Conservation (phyloP, 306 rosid genomes). For the Prunus persica region DNA sequence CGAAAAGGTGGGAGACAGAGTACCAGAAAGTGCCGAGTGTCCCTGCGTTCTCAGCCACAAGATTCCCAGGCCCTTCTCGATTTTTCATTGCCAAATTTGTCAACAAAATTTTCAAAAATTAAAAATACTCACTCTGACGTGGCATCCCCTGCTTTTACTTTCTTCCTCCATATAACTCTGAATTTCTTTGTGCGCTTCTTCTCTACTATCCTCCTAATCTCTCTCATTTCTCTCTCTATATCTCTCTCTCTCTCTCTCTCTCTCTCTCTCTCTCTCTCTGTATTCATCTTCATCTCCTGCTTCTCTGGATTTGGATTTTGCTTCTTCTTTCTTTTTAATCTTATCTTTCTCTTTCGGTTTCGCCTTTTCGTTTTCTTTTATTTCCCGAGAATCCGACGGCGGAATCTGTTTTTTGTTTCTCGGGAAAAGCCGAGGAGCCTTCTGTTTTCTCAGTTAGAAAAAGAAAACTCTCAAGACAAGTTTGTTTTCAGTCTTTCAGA, state of each 20-base stretch:
- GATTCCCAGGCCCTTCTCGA: constrained; percentile 47
- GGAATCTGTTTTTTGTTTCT: constrained; percentile 9
- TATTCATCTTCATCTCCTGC: constrained; percentile 10
- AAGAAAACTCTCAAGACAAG: neutral
- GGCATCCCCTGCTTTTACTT: constrained; percentile 34
- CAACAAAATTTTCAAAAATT: neutral
- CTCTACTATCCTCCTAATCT: constrained; percentile 2
- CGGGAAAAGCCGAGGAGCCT: constrained; percentile 26
- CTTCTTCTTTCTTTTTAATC: neutral
- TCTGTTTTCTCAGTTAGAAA: neutral
- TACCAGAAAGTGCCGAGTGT: constrained; percentile 52
- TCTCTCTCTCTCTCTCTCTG: constrained; percentile 6
- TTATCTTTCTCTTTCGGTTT: neutral
- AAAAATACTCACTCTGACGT: constrained; percentile 32
- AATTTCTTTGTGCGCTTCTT: constrained; percentile 5
- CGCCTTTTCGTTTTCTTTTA: neutral
- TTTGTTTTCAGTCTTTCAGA: constrained; percentile 13
- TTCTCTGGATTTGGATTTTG: neutral
- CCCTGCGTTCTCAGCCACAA: constrained; percentile 67
- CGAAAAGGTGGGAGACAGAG: constrained; percentile 12
- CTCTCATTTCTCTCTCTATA: neutral
- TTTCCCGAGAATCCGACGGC: constrained; percentile 5
- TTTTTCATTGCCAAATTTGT: constrained; percentile 27
- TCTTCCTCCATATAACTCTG: neutral
- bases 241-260: neutral